Percentiles rank a stretch among this genome's conserved stretches.
Conservation (phyloP, 208 protist genomes). For the Wallacemonas sp. region DNA sequence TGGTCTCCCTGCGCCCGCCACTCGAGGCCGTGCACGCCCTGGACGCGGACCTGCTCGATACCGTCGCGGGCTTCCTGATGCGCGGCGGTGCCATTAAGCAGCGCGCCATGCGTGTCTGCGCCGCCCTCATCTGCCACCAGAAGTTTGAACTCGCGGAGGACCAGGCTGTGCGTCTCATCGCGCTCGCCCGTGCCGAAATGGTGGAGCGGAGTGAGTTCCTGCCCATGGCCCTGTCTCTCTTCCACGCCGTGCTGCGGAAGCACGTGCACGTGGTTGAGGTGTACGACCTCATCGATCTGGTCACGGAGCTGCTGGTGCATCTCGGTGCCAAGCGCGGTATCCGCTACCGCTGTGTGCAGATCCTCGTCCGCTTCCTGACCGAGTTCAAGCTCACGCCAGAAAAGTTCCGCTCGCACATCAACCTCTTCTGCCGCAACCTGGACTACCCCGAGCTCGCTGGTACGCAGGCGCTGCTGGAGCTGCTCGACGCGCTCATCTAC, state of each 20-base stretch:
- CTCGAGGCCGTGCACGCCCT: constrained; percentile 55
- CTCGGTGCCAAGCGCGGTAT: constrained; percentile 62
- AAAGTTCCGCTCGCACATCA: constrained; percentile 90
- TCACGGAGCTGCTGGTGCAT: constrained; percentile 89
- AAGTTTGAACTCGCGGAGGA: constrained; percentile 62
- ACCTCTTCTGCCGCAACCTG: constrained; percentile 84
- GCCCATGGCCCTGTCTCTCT: constrained; percentile 76
- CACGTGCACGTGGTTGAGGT: constrained; percentile 86
- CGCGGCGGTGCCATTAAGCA: constrained; percentile 88
- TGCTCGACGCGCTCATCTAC: constrained; percentile 65
- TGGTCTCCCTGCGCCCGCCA: constrained; percentile 80
- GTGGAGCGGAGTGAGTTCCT: constrained; percentile 83
- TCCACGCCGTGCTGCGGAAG: constrained; percentile 88
- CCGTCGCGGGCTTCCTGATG: constrained; percentile 76
- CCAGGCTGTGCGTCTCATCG: constrained; percentile 63
- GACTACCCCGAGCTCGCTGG: constrained; percentile 83
- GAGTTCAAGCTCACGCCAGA: constrained; percentile 88
- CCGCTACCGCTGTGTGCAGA: constrained; percentile 68
- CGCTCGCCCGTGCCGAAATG: constrained; percentile 70
- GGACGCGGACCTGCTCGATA: constrained; percentile 65
- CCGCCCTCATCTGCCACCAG: constrained; percentile 74
- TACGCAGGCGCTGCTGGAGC: constrained; percentile 79
- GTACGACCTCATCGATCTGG: constrained; percentile 86
- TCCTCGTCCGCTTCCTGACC: constrained; percentile 87
- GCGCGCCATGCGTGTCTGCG: constrained; percentile 82